Evolutionary conservation across 257 asterid species (phyloP), one percentile per base, ranked within the genome.

Genomic region (Fraxinus quadrangulata): DNA sequence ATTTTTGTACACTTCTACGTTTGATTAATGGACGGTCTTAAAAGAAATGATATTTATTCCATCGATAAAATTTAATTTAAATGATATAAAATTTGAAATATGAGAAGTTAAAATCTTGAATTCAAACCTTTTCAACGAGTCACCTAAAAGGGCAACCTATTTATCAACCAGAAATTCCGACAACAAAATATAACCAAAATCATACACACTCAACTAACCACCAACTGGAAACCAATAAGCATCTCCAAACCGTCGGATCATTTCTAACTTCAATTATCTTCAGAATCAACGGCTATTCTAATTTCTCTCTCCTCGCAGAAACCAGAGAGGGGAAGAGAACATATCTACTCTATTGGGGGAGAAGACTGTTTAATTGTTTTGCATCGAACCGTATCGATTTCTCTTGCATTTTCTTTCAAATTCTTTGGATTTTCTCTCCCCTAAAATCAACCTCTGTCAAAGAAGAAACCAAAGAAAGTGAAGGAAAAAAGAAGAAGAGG

Each of bases 391-490:
- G 67, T n/a, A 9, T 61, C 6, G 37, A 30, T 71, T 71, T 81
- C 81, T 82, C 76, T 63, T 71, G 79, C 86, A 69, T 81, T 87
- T 83, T 82, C 90, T 82, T 82, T 84, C 81, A 77, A 73, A 77
- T 82, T 89, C 89, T 79, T 83, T 81, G 74, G 85, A 61, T 82
- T 85, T 87, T 87, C 86, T 86, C 80, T 75, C 80, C 61, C 83
- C 11, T 36, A 1, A 11, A 59, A 59, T 63, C 72, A 75, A 26
- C 56, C 66, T 70, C 79, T 76, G 67, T 66, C 59, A n/a, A 56
- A 80, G 86, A 81, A 82, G 85, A 81, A 74, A 80, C 76, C 83
- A 79, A 83, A 85, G 89, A 81, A 87, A 67, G 84, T 73, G 88
- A 83, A 83, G 80, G 88, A 81, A 83, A 83, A 80, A 9, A 10